Evolutionary conservation across 768 basidiomycete species (phyloP).

Genomic region (Pisolithus marmoratus): DNA sequence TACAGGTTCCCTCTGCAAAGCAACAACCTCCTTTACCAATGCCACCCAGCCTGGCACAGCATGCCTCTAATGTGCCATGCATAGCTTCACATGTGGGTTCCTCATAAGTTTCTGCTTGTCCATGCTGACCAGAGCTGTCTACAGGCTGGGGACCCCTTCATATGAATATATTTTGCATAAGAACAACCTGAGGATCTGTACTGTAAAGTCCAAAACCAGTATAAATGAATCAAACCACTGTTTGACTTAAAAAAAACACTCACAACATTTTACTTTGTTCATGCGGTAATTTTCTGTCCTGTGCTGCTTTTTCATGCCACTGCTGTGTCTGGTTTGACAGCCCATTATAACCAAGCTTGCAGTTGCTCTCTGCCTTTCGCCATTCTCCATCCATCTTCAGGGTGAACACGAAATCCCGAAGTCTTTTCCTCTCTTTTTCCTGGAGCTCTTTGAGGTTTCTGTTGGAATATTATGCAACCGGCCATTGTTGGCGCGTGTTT

Average conservation of each 20-base stretch:
- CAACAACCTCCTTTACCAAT: too few species aligned
- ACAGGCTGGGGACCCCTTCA: too few species aligned
- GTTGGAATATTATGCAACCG: too few species aligned
- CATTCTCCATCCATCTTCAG: not conserved
- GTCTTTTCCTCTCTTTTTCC: not conserved
- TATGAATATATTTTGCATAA: not conserved
- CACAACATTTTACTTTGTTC: not conserved
- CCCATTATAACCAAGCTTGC: not conserved
- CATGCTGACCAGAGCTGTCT: too few species aligned
- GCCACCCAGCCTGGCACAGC: not conserved
- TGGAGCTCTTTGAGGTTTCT: not conserved
- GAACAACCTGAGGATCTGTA: not conserved
- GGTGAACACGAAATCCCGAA: not conserved
- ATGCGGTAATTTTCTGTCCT: too few species aligned
- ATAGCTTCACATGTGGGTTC: too few species aligned
- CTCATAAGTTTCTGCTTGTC: too few species aligned
- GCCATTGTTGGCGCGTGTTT: too few species aligned
- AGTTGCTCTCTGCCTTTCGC: not conserved
- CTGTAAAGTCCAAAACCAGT: not conserved
- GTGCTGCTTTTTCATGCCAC: too few species aligned
- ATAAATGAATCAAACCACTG: too few species aligned
- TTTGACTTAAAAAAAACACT: not conserved
- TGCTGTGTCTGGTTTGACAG: not conserved
- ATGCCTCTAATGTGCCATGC: too few species aligned
- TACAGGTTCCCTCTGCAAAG: too few species aligned